Percentiles rank a stretch among this genome's conserved stretches.
Conservation (phyloP, 805 yeast species). For the Kazachstania africana region DNA sequence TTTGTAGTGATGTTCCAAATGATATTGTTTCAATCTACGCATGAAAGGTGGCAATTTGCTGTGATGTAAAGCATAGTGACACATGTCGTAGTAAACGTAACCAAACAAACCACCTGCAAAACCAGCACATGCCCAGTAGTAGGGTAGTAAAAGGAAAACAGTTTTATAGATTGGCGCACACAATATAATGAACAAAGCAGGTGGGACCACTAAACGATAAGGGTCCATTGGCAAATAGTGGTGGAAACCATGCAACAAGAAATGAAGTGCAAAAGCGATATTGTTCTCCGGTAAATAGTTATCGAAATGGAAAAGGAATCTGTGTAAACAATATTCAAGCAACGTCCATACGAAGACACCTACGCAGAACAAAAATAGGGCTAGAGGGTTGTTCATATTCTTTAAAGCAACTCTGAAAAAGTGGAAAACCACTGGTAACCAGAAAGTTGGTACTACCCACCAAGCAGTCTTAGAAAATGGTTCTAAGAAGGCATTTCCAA, state of each 20-base stretch:
- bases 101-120: slow-evolving; percentile 96
- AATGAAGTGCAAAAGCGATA: slow-evolving; percentile 68
- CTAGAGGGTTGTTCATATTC: slow-evolving; percentile 32
- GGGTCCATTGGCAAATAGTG: slow-evolving; percentile 97
- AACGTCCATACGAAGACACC: slow-evolving; percentile 94
- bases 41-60: slow-evolving; percentile 64
- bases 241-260: slow-evolving; percentile 89
- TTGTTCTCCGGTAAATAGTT: slow-evolving; percentile 72
- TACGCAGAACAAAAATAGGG: slow-evolving; percentile 49
- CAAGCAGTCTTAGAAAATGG: slow-evolving; percentile 87
- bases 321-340: slow-evolving; percentile 76
- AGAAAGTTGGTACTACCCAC: slow-evolving; percentile 80
- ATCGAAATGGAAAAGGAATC: slow-evolving; percentile 91
- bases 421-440: slow-evolving; percentile 74
- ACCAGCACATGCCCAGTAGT: slow-evolving; percentile 75
- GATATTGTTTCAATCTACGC: slow-evolving; percentile 76
- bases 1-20: slow-evolving; percentile 95
- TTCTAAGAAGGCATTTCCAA: slow-evolving; percentile 90
- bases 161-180: slow-evolving; percentile 72
- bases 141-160: slow-evolving; percentile 70
- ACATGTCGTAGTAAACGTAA: slow-evolving; percentile 79
- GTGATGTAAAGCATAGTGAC: slow-evolving; percentile 93
- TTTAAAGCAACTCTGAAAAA: slow-evolving; percentile 48
- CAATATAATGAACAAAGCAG: slow-evolving; percentile 62
- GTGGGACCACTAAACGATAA: slow-evolving; percentile 91